Conservation (phyloP, 305 asterid genomes). For the Plantago lanceolata region DNA sequence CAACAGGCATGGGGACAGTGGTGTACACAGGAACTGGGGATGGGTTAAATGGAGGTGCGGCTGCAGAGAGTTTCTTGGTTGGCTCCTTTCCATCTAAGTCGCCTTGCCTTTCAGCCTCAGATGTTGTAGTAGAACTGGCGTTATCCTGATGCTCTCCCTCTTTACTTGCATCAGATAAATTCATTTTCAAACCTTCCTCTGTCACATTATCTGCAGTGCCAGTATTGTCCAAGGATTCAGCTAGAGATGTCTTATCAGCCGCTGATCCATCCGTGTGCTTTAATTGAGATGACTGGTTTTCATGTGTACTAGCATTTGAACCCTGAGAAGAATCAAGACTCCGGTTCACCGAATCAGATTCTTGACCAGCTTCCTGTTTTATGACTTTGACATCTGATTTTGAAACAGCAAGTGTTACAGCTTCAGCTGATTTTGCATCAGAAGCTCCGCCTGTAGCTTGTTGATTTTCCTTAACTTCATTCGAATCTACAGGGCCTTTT, state of each 20-base stretch:
- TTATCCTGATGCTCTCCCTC: neutral
- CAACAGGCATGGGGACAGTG: constrained; percentile 53
- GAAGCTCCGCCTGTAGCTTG: constrained; percentile 26
- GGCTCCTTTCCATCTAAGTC: constrained; percentile 63
- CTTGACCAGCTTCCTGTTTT: constrained; percentile 25
- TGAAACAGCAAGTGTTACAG: constrained; percentile 23
- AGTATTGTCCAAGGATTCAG: constrained; percentile 25
- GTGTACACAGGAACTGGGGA: constrained; percentile 57
- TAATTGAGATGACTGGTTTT: constrained; percentile 20
- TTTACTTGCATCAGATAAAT: constrained; percentile 25
- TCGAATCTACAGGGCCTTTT: constrained; percentile 27
- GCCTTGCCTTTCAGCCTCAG: constrained; percentile 50
- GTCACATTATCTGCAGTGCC: constrained; percentile 24
- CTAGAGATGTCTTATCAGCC: constrained; percentile 23
- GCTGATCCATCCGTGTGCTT: constrained; percentile 21
- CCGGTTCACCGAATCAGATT: constrained; percentile 29
- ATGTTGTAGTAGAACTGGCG: neutral
- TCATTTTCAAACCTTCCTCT: constrained; percentile 25
- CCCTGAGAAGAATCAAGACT: constrained; percentile 30
- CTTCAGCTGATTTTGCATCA: constrained; percentile 30
- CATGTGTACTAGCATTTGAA: constrained; percentile 22
- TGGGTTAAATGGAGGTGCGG: constrained; percentile 89
- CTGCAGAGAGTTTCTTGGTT: constrained; percentile 72
- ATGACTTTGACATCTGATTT: constrained; percentile 28
- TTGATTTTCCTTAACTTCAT: constrained; percentile 27